Percentiles rank a stretch among this genome's conserved stretches.
Evolutionary conservation across 768 basidiomycete species (phyloP).

Genomic region (Glaciozyma antarctica): DNA sequence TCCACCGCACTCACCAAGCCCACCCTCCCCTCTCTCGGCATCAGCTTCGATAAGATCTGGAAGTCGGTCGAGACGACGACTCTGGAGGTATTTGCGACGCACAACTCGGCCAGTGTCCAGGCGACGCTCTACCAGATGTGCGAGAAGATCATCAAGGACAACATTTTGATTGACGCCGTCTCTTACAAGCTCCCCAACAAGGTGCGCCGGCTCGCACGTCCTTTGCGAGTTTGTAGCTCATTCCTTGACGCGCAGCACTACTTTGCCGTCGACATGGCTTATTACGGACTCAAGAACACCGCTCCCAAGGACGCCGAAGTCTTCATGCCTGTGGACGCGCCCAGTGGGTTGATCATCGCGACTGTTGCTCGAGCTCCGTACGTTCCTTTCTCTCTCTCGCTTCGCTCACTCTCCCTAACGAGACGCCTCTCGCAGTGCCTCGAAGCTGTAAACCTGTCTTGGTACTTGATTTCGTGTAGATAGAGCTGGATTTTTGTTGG

Average conservation of each 20-base stretch:
- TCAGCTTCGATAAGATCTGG: constrained; percentile 53
- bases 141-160: constrained; percentile 58
- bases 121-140: constrained; percentile 54
- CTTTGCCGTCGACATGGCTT: constrained; percentile 62
- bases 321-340: constrained; percentile 63
- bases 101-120: constrained; percentile 67
- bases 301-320: constrained; percentile 61
- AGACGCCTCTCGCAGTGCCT: no score
- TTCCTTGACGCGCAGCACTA: constrained; percentile 59
- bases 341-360: constrained; percentile 31
- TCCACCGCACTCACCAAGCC: constrained; percentile 45
- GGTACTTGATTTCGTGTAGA: no score
- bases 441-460: no score
- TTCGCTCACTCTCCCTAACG: no score
- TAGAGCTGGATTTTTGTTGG: no score
- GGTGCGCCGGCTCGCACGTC: constrained; percentile 6
- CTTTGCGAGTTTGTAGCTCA: neutral
- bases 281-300: constrained; percentile 47
- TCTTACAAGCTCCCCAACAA: constrained; percentile 70
- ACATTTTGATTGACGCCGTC: constrained; percentile 52
- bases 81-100: constrained; percentile 68
- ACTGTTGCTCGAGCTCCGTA: constrained; percentile 19
- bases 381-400: no score
- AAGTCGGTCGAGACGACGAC: constrained; percentile 54
- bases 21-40: constrained; percentile 35